Evolutionary conservation across 257 asterid species (phyloP), one percentile per base, ranked within the genome.

Genomic region (Solanum pinnatisectum): DNA sequence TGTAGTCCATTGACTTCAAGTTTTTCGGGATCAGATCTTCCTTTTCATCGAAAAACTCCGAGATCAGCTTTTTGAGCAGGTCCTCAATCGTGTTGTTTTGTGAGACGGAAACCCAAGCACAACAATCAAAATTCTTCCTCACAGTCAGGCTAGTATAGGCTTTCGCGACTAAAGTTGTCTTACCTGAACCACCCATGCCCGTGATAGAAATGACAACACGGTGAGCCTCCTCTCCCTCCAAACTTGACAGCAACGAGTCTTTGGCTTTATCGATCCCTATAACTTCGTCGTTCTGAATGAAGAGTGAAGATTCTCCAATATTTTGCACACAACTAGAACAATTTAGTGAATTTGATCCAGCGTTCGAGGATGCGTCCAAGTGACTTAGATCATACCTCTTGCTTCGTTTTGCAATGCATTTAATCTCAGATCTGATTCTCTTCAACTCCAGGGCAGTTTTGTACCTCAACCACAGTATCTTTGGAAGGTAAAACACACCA

Each of bases 91-190:
- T 88, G 86, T 72, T 42, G 20, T 68, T 84, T 60, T 56, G 85
- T 46, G 91, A 89, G 70, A 90, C 88, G 1, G 90, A 87, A 44
- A 90, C 87, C 92, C 92, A 90, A 14, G 91, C 90, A 35, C 79
- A 89, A 36, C 90, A 89, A 18, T 90, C 89, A 44, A 90, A 90
- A 73, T 85, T 56, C 40, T 10, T 73, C 63, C 32, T 72, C 36
- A 89, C 74, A 13, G 42, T 30, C 39, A 56, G 89, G 88, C 86
- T 84, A 33, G 87, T 89, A 71, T 52, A 90, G 5, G 74, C 88
- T 84, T 44, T 90, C 14, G 88, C 81, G 33, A 79, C 90, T 10
- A 90, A 84, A 68, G 91, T 90, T 27, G 91, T 86, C 89, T 89
- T 89, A 8, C 91, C 89, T 6, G 71, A 83, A 72, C 91, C 89